These are phyloP conservation scores for Narthecium ossifragum DNA, from an alignment of 106 monocot species.

Conservation along the genomic window DNA sequence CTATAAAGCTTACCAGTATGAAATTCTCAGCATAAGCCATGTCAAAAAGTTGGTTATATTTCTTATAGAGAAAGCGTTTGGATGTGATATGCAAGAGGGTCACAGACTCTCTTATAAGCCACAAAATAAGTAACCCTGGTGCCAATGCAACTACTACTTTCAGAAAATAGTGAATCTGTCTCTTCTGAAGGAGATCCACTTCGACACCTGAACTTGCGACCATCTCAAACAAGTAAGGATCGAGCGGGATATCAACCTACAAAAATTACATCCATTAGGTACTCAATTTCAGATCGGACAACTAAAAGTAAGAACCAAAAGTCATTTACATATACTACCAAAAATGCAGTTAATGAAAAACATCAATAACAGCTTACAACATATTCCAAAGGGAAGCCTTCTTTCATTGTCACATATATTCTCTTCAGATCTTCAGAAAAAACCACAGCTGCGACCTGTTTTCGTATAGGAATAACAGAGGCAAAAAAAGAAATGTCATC, in stretches of 20 bases:
- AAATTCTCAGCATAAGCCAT: constrained; percentile 90
- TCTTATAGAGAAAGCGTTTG: constrained; percentile 68
- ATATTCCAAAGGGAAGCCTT: constrained; percentile 86
- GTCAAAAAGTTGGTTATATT: constrained; percentile 83
- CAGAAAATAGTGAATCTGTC: constrained; percentile 68
- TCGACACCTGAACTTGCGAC: constrained; percentile 73
- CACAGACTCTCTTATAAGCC: constrained; percentile 68
- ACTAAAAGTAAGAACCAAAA: too few species aligned
- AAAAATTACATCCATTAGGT: constrained; percentile 10
- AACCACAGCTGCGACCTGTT: constrained; percentile 76
- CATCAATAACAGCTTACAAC: constrained; percentile 55
- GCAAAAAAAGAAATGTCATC: background rate
- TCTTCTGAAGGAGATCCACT: constrained; percentile 84
- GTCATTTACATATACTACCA: too few species aligned
- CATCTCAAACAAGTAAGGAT: constrained; percentile 76
- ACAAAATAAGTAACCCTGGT: constrained; percentile 75
- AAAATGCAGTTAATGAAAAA: too few species aligned
- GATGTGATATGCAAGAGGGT: constrained; percentile 77
- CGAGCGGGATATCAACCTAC: constrained; percentile 93
- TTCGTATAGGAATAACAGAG: background rate
- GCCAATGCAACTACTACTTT: constrained; percentile 63
- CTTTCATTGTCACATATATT: constrained; percentile 88
- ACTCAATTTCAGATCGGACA: background rate
- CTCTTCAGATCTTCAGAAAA: constrained; percentile 83
- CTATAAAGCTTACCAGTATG: constrained; percentile 53